A percentile compares a stretch with the other conserved stretches of the same genome.
phyloP scores from a whole-genome alignment of 805 yeast species.

The Scheffersomyces coipomensis region DNA sequence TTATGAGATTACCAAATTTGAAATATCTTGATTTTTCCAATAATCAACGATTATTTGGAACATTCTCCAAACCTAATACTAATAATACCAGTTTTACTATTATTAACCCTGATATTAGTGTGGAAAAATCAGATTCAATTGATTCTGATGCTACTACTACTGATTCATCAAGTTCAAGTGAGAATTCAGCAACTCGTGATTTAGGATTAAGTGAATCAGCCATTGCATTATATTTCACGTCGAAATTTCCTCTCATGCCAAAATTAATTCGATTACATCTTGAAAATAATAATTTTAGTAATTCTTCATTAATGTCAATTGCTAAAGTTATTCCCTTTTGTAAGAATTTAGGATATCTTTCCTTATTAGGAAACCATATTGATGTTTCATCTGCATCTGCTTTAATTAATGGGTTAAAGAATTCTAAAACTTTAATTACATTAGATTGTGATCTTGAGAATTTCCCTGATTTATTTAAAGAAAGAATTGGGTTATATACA shows the following conservation, averaged over 20 bases:
- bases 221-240: conserved; percentile 54
- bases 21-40: conserved; percentile 75
- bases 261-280: conserved; percentile 65
- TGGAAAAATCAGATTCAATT: neutral
- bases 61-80: conserved; percentile 8
- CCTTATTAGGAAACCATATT: conserved; percentile 62
- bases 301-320: conserved; percentile 55
- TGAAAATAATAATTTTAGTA: conserved; percentile 62
- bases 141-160: neutral
- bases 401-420: conserved; percentile 66
- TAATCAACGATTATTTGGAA: conserved; percentile 66
- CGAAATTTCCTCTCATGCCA: conserved; percentile 67
- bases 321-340: conserved; percentile 73
- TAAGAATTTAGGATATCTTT: conserved; percentile 62
- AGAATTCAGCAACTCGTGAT: neutral
- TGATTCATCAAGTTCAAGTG: neutral
- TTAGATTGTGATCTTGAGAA: conserved; percentile 65
- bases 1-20: conserved; percentile 56
- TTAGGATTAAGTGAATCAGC: conserved; percentile 9
- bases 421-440: conserved; percentile 61
- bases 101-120: neutral
- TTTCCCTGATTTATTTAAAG: conserved; percentile 61
- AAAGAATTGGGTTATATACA: conserved; percentile 73
- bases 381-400: conserved; percentile 63
- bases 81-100: no score